Percentiles rank a stretch among this genome's conserved stretches.
Evolutionary conservation across 176 grass and related monocot species (phyloP).

Genomic region (Oryza longistaminata): DNA sequence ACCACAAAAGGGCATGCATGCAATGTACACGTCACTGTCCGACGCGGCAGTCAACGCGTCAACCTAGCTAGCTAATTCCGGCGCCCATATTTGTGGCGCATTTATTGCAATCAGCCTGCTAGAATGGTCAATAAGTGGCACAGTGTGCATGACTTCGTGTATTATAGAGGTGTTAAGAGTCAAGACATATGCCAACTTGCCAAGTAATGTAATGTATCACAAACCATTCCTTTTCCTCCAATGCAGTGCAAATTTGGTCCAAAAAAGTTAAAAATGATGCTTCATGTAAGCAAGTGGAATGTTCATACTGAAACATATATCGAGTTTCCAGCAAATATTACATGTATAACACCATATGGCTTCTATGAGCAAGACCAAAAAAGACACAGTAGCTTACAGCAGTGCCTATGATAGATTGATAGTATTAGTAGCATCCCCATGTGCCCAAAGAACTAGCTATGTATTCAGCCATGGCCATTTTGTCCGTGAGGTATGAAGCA

Average conservation of each 20-base stretch:
- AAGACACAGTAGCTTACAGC: background rate
- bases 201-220: background rate
- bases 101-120: background rate
- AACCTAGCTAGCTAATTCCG: too few relatives aligned
- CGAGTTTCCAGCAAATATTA: background rate
- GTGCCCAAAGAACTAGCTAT: conserved; percentile 16
- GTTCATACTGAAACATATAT: conserved; percentile 8
- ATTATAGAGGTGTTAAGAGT: conserved; percentile 8
- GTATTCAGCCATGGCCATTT: conserved; percentile 16
- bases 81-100: too few relatives aligned
- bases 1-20: too few relatives aligned
- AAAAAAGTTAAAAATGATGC: background rate
- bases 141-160: background rate
- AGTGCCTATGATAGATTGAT: background rate
- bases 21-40: too few relatives aligned
- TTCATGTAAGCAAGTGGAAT: background rate
- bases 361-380: background rate
- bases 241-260: conserved; percentile 18
- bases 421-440: background rate
- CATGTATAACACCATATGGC: background rate
- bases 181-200: background rate
- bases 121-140: conserved; percentile 33
- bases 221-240: conserved; percentile 18
- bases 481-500: conserved; percentile 26
- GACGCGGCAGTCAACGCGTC: too few relatives aligned